phyloP scores from a whole-genome alignment of 2,329 filamentous ascomycete genomes.

The Colletotrichum salicis region DNA sequence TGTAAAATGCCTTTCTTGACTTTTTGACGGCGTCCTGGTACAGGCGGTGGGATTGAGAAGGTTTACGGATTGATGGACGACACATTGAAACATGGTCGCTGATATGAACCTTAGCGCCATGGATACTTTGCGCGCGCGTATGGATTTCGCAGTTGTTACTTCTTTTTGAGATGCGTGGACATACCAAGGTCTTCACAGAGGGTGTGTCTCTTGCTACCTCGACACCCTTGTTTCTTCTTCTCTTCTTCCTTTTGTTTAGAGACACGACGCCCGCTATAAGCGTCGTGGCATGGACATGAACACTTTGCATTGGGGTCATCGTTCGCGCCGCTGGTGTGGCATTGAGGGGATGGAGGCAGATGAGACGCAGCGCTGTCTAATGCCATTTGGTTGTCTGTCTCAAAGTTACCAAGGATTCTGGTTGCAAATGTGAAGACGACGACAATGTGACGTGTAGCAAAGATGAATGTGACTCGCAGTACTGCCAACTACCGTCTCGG shows the following conservation, averaged over 20 bases:
- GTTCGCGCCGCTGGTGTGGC: constrained; percentile 4
- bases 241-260: constrained; percentile 30
- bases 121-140: constrained; percentile 30
- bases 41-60: constrained; percentile 22
- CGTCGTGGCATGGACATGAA: constrained; percentile 17
- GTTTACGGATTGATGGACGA: constrained; percentile 34
- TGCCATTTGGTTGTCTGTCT: constrained; percentile 3
- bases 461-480: neutral
- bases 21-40: constrained; percentile 32
- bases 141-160: constrained; percentile 28
- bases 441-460: neutral
- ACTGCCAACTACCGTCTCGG: too few species aligned
- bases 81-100: constrained; percentile 35
- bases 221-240: neutral
- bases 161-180: constrained; percentile 30
- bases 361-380: constrained; percentile 27
- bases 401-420: neutral
- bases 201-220: neutral
- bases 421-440: neutral
- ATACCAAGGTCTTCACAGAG: constrained; percentile 15
- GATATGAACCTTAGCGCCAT: constrained; percentile 39
- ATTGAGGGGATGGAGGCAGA: constrained; percentile 5
- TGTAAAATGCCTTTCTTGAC: constrained; percentile 33
- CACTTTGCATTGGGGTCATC: constrained; percentile 26
- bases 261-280: neutral